These are phyloP conservation scores for Cynara cardunculus DNA, from an alignment of 129 eudicot species.

Conservation along the genomic window DNA sequence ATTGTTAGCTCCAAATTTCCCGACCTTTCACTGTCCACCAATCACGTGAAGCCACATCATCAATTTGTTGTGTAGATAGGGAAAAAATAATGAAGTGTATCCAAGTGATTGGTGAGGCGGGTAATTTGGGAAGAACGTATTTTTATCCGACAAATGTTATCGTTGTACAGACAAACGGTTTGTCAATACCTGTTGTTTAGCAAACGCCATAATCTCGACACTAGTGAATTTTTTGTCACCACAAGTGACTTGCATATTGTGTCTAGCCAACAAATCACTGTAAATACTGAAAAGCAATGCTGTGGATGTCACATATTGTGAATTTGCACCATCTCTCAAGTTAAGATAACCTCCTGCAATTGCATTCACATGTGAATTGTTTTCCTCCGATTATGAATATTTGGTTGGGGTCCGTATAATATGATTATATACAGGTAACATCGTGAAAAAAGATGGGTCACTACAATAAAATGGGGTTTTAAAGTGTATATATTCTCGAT, in stretches of 20 bases:
- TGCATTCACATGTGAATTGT: not conserved
- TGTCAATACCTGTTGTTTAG: conserved; percentile 81
- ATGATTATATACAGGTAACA: not conserved
- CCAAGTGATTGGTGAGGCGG: not conserved
- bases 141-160: not conserved
- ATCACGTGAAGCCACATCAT: not conserved
- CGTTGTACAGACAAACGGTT: no score
- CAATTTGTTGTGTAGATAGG: not conserved
- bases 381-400: not conserved
- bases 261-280: conserved; percentile 49
- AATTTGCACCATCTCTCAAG: conserved; percentile 85
- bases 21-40: not conserved
- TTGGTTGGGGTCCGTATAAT: not conserved
- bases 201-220: conserved; percentile 42
- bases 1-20: no score
- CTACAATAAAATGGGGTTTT: not conserved
- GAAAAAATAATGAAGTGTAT: not conserved
- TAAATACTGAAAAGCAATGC: conserved; percentile 65
- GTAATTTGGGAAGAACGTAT: not conserved
- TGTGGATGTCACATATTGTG: conserved; percentile 72
- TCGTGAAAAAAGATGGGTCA: not conserved
- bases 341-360: conserved; percentile 65
- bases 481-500: not conserved
- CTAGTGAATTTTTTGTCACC: conserved; percentile 42
- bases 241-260: conserved; percentile 50